phyloP scores from a whole-genome alignment of 768 basidiomycete species.

The Auricularia heimuer region DNA sequence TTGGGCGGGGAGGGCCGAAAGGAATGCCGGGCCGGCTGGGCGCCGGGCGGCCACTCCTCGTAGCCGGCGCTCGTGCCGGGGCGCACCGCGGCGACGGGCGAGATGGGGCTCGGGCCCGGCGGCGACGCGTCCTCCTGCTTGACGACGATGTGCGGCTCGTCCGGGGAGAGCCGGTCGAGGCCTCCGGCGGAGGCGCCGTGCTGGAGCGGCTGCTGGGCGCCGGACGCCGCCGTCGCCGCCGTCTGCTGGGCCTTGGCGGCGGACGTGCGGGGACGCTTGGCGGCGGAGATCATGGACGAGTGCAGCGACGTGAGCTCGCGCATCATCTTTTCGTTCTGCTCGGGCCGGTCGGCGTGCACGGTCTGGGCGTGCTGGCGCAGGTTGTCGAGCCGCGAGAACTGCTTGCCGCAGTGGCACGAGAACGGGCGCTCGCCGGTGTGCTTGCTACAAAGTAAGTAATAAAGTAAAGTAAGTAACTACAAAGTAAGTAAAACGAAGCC shows the following conservation, averaged over 20 bases:
- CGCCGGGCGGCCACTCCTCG: slow-evolving; percentile 31
- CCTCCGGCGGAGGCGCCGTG: too few species aligned
- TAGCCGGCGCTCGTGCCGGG: slow-evolving; percentile 71
- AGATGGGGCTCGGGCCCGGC: background rate
- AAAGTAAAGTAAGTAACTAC: background rate
- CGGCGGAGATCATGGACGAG: slow-evolving; percentile 57
- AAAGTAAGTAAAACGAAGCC: background rate
- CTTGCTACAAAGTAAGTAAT: slow-evolving; percentile 47
- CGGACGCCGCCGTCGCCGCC: too few species aligned
- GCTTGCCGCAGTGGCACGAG: slow-evolving; percentile 89
- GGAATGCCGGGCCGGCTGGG: slow-evolving; percentile 2
- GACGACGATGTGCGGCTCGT: background rate
- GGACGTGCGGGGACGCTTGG: slow-evolving; percentile 16
- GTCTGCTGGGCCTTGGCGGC: background rate
- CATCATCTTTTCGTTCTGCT: slow-evolving; percentile 87
- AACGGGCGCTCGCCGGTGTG: slow-evolving; percentile 98
- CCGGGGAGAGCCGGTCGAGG: background rate
- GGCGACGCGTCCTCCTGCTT: background rate
- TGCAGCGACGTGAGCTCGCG: slow-evolving; percentile 77
- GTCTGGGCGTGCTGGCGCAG: slow-evolving; percentile 95
- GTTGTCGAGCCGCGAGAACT: slow-evolving; percentile 94
- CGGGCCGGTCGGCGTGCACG: slow-evolving; percentile 77
- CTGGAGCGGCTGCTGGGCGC: too few species aligned
- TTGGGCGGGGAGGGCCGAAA: slow-evolving; percentile 7
- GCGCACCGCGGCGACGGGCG: slow-evolving; percentile 20